Conservation (phyloP, 805 yeast species). For the Lipomyces sp. region DNA sequence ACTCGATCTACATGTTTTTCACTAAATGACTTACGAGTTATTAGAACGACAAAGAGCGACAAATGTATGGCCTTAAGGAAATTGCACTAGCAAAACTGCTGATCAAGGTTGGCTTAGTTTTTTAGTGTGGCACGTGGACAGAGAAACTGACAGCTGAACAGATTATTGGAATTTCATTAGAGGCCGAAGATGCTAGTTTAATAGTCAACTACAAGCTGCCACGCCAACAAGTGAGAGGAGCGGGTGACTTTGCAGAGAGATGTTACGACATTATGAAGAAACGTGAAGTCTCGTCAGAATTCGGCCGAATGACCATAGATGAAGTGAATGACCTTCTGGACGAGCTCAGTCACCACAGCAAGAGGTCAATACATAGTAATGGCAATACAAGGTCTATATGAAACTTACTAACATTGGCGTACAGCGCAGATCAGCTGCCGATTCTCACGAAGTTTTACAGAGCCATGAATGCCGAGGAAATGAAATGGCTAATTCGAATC, state of each 20-base stretch:
- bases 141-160: conserved; percentile 38
- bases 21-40: conserved; percentile 3
- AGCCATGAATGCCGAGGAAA: conserved; percentile 56
- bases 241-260: conserved; percentile 48
- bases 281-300: conserved; percentile 45
- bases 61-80: conserved; percentile 62
- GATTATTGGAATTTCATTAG: conserved; percentile 56
- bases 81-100: conserved; percentile 52
- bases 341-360: conserved; percentile 40
- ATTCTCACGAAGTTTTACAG: conserved; percentile 52
- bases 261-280: conserved; percentile 50
- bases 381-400: not conserved
- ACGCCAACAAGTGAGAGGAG: conserved; percentile 38
- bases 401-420: not conserved
- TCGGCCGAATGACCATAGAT: conserved; percentile 44
- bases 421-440: conserved; percentile 41
- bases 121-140: no score
- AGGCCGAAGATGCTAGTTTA: conserved; percentile 56
- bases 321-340: conserved; percentile 51
- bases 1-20: not conserved
- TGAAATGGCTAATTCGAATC: conserved; percentile 66
- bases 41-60: conserved; percentile 48
- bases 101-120: conserved; percentile 29
- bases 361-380: conserved; percentile 1
- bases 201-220: conserved; percentile 48